phyloP scores from a whole-genome alignment of 371 early-diverging fungal species.

The Mucor mucedo region DNA sequence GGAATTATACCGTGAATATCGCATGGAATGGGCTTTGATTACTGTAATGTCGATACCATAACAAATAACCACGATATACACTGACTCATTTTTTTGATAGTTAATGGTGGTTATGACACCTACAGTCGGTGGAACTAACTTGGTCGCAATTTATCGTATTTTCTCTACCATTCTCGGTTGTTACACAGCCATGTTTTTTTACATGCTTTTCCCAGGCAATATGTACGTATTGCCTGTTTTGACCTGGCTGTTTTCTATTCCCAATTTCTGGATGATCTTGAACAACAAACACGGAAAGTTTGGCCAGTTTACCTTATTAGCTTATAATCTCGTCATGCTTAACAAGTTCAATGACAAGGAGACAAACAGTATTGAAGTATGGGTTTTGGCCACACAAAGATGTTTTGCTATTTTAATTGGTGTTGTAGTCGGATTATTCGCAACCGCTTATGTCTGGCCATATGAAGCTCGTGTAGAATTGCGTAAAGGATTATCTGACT shows the following conservation, averaged over 20 bases:
- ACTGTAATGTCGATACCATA: constrained; percentile 53
- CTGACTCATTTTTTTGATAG: constrained; percentile 17
- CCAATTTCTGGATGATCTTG: constrained; percentile 72
- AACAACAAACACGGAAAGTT: constrained; percentile 77
- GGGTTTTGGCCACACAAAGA: constrained; percentile 65
- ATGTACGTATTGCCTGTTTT: constrained; percentile 56
- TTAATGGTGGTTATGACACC: constrained; percentile 86
- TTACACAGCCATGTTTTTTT: constrained; percentile 61
- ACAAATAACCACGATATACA: too few species aligned
- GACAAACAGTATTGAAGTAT: constrained; percentile 63
- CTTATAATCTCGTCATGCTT: constrained; percentile 79
- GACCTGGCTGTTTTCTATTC: constrained; percentile 73
- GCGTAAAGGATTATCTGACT: constrained; percentile 70
- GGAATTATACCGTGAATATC: constrained; percentile 63
- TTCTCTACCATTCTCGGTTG: constrained; percentile 79
- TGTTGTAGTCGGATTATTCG: constrained; percentile 70
- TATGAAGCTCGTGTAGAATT: constrained; percentile 85
- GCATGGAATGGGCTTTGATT: constrained; percentile 85
- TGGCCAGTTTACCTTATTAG: constrained; percentile 77
- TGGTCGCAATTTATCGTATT: constrained; percentile 75
- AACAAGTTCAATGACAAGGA: constrained; percentile 76
- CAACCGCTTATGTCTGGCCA: constrained; percentile 78
- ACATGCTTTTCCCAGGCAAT: constrained; percentile 61
- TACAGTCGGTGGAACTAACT: constrained; percentile 83
- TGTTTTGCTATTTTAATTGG: constrained; percentile 75